phyloP scores from a whole-genome alignment of 805 yeast species.

The Sugiyamaella boreocaroliniensis region DNA sequence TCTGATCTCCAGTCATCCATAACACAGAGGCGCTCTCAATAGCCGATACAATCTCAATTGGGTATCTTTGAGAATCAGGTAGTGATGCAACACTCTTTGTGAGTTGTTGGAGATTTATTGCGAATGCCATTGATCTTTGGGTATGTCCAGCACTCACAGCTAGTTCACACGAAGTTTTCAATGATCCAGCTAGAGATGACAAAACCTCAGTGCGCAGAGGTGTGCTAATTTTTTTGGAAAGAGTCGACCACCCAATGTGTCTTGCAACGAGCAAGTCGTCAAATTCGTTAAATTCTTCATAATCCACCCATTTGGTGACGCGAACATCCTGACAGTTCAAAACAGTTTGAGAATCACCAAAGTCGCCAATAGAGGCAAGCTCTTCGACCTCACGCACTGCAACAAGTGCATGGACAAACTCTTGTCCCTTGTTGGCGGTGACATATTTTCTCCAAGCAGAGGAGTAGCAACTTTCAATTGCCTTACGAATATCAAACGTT shows the following conservation, averaged over 20 bases:
- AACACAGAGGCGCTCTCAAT: slow-evolving; percentile 53
- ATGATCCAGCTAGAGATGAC: not conserved
- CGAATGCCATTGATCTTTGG: not conserved
- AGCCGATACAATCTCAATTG: slow-evolving; percentile 7
- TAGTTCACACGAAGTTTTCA: not conserved
- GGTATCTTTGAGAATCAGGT: not conserved
- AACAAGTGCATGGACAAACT: not conserved
- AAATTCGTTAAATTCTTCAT: not conserved
- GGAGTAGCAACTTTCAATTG: not conserved
- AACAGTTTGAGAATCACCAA: not conserved
- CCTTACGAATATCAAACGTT: not conserved
- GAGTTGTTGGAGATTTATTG: slow-evolving; percentile 1
- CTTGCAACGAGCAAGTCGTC: slow-evolving; percentile 11
- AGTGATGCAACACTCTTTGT: not conserved
- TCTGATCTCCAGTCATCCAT: slow-evolving; percentile 57
- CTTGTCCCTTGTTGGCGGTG: not conserved
- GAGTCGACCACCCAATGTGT: slow-evolving; percentile 8
- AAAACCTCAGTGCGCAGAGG: not conserved
- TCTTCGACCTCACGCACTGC: not conserved
- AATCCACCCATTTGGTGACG: not conserved
- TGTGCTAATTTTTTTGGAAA: not conserved
- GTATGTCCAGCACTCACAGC: not conserved
- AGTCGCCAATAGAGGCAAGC: not conserved
- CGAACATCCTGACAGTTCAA: not conserved
- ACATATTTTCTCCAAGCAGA: not conserved